phyloP scores from a whole-genome alignment of 768 basidiomycete genomes.

The Mycena latifolia region DNA sequence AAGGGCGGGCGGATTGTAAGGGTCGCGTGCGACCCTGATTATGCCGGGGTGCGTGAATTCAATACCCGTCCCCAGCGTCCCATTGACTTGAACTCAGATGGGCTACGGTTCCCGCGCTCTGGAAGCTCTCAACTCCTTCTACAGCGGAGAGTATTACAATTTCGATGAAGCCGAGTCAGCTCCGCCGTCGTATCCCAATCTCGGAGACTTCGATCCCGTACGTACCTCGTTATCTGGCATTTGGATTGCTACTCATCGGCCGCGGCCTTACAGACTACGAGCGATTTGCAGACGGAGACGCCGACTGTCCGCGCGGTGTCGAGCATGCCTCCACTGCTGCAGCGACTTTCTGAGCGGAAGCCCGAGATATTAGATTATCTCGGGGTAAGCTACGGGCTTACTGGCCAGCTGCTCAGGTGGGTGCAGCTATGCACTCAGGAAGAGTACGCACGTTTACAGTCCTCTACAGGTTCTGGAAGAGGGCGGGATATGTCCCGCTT shows the following conservation, averaged over 20 bases:
- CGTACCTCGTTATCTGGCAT: slow-evolving; percentile 24
- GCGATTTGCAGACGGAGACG: slow-evolving; percentile 79
- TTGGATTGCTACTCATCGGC: background rate
- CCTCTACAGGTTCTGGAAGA: slow-evolving; percentile 90
- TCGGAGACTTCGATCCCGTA: slow-evolving; percentile 60
- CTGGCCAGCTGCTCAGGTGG: slow-evolving; percentile 83
- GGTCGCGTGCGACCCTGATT: slow-evolving; percentile 96
- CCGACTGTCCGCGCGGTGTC: slow-evolving; percentile 77
- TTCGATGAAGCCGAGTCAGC: slow-evolving; percentile 74
- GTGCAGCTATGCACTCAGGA: slow-evolving; percentile 22
- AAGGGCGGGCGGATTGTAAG: slow-evolving; percentile 94
- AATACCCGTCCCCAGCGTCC: background rate
- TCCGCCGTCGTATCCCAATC: slow-evolving; percentile 73
- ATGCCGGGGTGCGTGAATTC: slow-evolving; percentile 79
- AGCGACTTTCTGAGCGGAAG: slow-evolving; percentile 89
- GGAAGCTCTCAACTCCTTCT: slow-evolving; percentile 89
- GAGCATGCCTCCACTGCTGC: slow-evolving; percentile 93
- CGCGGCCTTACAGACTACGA: slow-evolving; percentile 41
- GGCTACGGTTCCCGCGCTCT: slow-evolving; percentile 95
- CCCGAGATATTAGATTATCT: slow-evolving; percentile 94
- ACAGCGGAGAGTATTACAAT: slow-evolving; percentile 92
- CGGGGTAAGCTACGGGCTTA: slow-evolving; percentile 96
- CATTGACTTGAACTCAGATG: slow-evolving; percentile 70
- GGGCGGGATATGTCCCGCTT: slow-evolving; percentile 89
- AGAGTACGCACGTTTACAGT: background rate